Base-by-base conservation (phyloP, 768 basidiomycete species). In the Russula dissimulans region DNA sequence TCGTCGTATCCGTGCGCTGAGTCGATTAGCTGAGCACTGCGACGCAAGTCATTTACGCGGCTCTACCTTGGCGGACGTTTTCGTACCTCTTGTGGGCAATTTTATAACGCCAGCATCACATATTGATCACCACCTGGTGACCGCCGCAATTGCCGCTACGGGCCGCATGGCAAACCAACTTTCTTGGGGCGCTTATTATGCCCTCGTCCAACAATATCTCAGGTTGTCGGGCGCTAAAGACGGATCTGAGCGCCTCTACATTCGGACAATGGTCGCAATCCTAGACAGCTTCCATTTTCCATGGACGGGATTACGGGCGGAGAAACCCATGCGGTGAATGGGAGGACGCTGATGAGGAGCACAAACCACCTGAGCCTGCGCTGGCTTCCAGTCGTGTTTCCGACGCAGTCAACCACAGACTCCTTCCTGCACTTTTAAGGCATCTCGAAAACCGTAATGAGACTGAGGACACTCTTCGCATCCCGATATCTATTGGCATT, bases 251-350 rank as follows among this genome's bases (percentile, higher is more conserved):
- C 85, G 88, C 46, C 80, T 91, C 11, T 90, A 87, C 69, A 80
- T 97, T n/a, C 84, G 97, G 36, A 78, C 89, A 0, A 77, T 97
- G 26, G 89, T 97, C 1, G 77, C 89, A 0, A 73, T 97, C 7
- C 77, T 99, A 54, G 91, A 95, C 68, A 85, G 85, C 67, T 99
- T 98, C 76, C 89, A 91, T 68, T 98, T 68, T 79, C 86, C 1
- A 87, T 95, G 83, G 84, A 87, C 51, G 80, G 85, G 22, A 65
- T 71, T 0, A 72, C 83, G 62, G 32, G 34, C 7, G 65, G 39
- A 5, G 71, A 70, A 29, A 71, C 65, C 10, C 71, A 67, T 4
- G 75, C 69, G 8, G 70, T n/a, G 51, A 43, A 22, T 69, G 71
- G 7, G 66, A 50, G 0, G 57, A 46, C 0, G 66, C 70, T 3